Evolutionary conservation across 495 filamentous ascomycete species (phyloP), one percentile per base, ranked within the genome.

Genomic region (Aspergillus sclerotioniger): DNA sequence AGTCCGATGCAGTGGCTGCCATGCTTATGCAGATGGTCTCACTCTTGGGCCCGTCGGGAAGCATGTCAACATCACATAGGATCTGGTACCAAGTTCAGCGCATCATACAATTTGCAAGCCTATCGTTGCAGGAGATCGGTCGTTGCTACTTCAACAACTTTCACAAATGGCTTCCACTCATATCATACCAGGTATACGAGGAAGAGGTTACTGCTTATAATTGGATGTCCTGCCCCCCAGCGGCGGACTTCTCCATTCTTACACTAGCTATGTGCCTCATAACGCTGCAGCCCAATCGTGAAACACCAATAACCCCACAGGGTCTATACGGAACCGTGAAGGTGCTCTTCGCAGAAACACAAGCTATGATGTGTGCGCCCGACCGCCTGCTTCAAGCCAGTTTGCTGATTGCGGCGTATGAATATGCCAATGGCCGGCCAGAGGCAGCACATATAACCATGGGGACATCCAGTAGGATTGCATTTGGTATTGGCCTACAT

Each of bases 61-160:
- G 3, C 17, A 15, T 21, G 44, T 17, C 21, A 6, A 47, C 16
- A 41, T 3, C 37, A 2, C 5, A 47, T 2, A 15, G 17, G 9
- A 47, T 28, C 6, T 20, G 44, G 6, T 17, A 28, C 20, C 44
- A 20, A 21, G 44, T 47, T 10, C 16, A 47, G 3, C 44, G 21
- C 16, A 47, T 47, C 17, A 20, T 73, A 29, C 59, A 60, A 12
- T 12, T 44, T 8, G 66, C 65, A 16, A 71, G 68, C 16, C 64
- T 62, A 31, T 67, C 58, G 52, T 33, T 76, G 1, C 69, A 75
- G 32, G 71, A 73, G 20, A 65, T 78, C 21, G 65, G 53, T 16
- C 54, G 43, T 3, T 63, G 67, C 25, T 78, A 75, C 48, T 78
- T 78, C 51, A 62, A 58, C 16, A 67, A 68, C 3, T 52, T 75